A percentile compares a stretch with the other conserved stretches of the same genome.
Evolutionary conservation across 805 yeast genomes (phyloP).

Genomic region (Wickerhamiella sorbophila): DNA sequence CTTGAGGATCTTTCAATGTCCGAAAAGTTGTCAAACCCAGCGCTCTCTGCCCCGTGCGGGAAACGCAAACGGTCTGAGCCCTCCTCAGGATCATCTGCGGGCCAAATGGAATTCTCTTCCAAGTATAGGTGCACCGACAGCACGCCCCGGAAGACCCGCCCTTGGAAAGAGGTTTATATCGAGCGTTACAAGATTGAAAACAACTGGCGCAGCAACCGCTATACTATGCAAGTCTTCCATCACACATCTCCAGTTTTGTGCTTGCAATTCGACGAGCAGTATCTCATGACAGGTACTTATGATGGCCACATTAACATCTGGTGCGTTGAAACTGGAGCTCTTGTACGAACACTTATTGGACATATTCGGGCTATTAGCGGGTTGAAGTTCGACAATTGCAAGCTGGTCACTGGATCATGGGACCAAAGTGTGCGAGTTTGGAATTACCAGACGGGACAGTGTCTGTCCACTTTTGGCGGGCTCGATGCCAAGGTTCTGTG

Average conservation of each 20-base stretch:
- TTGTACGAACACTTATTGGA: conserved; percentile 68
- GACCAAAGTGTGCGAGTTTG: conserved; percentile 89
- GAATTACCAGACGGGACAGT: conserved; percentile 90
- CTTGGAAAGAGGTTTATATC: conserved; percentile 91
- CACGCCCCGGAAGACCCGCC: conserved; percentile 38
- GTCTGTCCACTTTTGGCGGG: conserved; percentile 86
- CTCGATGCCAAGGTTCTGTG: conserved; percentile 76
- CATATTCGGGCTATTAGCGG: conserved; percentile 80
- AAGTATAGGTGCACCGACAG: background rate
- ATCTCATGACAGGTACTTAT: conserved; percentile 80
- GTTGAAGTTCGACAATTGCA: conserved; percentile 72
- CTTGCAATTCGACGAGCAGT: conserved; percentile 66
- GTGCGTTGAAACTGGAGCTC: conserved; percentile 70
- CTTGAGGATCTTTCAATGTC: conserved; percentile 10
- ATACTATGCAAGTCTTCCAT: conserved; percentile 55
- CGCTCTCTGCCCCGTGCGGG: background rate
- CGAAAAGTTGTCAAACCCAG: background rate
- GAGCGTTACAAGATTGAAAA: conserved; percentile 85
- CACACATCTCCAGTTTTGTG: conserved; percentile 41
- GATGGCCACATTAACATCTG: conserved; percentile 87
- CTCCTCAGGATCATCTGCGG: background rate
- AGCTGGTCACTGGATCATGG: conserved; percentile 81
- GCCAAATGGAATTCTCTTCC: background rate
- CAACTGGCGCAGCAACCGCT: conserved; percentile 84
- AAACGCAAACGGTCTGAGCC: background rate